A percentile compares a stretch with the other conserved stretches of the same genome.
These are phyloP conservation scores for Gossypium anomalum DNA, from an alignment of 345 rosid genomes.

Conservation along the genomic window DNA sequence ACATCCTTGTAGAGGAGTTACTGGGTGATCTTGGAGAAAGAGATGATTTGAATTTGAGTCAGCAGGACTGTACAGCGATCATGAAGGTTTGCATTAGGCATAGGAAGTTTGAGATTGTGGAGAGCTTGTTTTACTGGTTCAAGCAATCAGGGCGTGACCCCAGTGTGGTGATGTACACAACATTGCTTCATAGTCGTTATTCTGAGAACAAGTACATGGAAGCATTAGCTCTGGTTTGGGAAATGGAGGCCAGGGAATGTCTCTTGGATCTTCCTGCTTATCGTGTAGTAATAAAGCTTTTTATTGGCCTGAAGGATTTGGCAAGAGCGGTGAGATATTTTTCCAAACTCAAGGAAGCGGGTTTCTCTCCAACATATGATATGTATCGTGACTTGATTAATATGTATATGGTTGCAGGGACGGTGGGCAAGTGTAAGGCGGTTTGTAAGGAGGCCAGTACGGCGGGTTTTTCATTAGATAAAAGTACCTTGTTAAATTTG, in stretches of 20 bases:
- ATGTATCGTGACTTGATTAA: conserved; percentile 47
- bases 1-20: conserved; percentile 38
- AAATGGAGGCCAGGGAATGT: conserved; percentile 70
- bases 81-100: conserved; percentile 77
- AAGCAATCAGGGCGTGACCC: conserved; percentile 48
- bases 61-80: conserved; percentile 70
- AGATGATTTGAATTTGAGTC: conserved; percentile 60
- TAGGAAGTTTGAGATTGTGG: conserved; percentile 52
- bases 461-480: conserved; percentile 66
- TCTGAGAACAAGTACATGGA: conserved; percentile 57
- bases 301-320: conserved; percentile 68
- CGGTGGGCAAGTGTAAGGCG: conserved; percentile 63
- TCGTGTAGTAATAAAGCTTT: conserved; percentile 69
- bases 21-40: conserved; percentile 64
- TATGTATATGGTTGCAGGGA: conserved; percentile 48
- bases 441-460: conserved; percentile 64
- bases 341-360: conserved; percentile 77
- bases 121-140: conserved; percentile 63
- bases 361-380: conserved; percentile 73
- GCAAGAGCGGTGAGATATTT: conserved; percentile 71
- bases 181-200: conserved; percentile 65
- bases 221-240: conserved; percentile 85
- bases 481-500: conserved; percentile 27
- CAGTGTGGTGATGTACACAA: conserved; percentile 79
- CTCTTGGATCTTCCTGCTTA: conserved; percentile 85